Base-by-base conservation (phyloP, 352 stramenopile genomes). In the Phytophthora sansomeana region DNA sequence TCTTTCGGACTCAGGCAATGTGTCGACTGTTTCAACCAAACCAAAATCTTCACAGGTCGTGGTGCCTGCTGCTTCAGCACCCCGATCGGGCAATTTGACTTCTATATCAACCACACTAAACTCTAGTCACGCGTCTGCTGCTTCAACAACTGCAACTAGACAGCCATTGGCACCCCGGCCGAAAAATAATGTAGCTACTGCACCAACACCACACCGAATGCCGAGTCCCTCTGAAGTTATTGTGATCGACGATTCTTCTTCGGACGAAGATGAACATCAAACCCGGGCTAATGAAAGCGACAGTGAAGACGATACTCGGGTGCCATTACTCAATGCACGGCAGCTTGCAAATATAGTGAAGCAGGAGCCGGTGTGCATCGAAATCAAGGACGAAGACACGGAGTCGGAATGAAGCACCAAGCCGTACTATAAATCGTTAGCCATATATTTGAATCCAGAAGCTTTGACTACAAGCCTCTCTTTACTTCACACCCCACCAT, bases 401-500 rank as follows among this genome's bases (percentile, higher is more conserved):
- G 41, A 74, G 29, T 67, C 66, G 6, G 60, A 74, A 30, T 69
- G 24, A 69, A 47, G 7, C 50, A 17, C 24, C 24, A 28, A 21
- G n/a, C 17, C n/a, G 29, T 66, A 52, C 63, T 64, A 56, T 42
- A 46, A 56, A 59, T 65, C 30, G 48, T 69, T 26, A 42, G 21
- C 29, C 16, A 36, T 50, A 56, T 47, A 28, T 11, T 28, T 44
- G n/a, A 44, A 16, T 44, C 39, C 21, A 24, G 21, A 24, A 24
- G 21, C 21, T 24, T 24, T 24, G 21, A 24, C 21, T 24, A 30
- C 17, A 58, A 43, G 5, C 10, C 4, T 7, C 21, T 17, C 14
- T 32, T 72, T 43, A 80, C 21, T 51, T 59, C 21, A 78, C 53
- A 13, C 77, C 71, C 63, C 65, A 77, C 75, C 75, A 88, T 32